These are phyloP conservation scores for Omphalotus guepiniiformis DNA, from an alignment of 768 basidiomycete genomes.

Conservation along the genomic window DNA sequence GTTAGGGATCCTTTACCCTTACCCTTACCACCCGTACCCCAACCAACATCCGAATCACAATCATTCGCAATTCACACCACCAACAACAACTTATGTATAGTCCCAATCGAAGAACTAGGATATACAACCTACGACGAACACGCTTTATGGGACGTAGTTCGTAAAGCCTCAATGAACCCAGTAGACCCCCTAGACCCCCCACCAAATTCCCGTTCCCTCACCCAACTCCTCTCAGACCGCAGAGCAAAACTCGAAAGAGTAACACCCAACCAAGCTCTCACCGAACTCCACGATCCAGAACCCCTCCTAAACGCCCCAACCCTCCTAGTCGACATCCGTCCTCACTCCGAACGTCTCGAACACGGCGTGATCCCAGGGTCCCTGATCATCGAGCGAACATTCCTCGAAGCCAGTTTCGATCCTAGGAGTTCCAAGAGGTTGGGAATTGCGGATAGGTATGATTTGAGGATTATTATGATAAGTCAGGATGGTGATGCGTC, in stretches of 20 bases:
- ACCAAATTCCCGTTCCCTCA: slow-evolving; percentile 57
- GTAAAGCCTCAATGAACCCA: slow-evolving; percentile 53
- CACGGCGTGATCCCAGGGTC: slow-evolving; percentile 63
- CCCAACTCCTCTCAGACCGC: slow-evolving; percentile 50
- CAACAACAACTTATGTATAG: no score
- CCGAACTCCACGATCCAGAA: slow-evolving; percentile 54
- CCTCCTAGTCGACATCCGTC: slow-evolving; percentile 75
- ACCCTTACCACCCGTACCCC: no score
- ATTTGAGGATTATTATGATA: slow-evolving; percentile 68
- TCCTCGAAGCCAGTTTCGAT: slow-evolving; percentile 79
- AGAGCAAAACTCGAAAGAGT: slow-evolving; percentile 65
- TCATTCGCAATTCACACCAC: no score
- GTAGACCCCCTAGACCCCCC: slow-evolving; percentile 63
- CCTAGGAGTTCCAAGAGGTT: slow-evolving; percentile 57
- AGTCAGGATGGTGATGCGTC: slow-evolving; percentile 73
- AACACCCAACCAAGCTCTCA: slow-evolving; percentile 54
- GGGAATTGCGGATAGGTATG: slow-evolving; percentile 69
- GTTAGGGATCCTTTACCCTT: no score
- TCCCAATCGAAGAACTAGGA: slow-evolving; percentile 51
- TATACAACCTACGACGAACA: slow-evolving; percentile 55
- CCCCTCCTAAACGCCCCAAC: slow-evolving; percentile 53
- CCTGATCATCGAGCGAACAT: slow-evolving; percentile 71
- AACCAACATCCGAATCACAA: no score
- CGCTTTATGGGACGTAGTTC: slow-evolving; percentile 68
- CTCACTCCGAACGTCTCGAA: slow-evolving; percentile 51